Evolutionary conservation across 305 asterid species (phyloP).

Genomic region (Nicotiana rustica): DNA sequence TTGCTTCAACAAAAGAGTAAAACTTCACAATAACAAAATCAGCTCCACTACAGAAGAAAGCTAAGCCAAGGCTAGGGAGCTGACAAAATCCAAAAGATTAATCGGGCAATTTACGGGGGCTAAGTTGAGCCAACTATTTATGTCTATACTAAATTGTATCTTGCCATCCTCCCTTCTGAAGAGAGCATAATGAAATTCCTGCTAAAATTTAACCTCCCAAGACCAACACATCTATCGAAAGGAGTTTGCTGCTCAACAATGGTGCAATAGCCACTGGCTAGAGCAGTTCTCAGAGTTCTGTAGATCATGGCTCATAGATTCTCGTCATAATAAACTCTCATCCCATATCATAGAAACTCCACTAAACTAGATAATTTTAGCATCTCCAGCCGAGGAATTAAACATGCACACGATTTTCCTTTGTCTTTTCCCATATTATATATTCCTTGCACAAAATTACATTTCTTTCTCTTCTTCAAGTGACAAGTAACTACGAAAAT

Average conservation of each 20-base stretch:
- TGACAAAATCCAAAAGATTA: too few species aligned
- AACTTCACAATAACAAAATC: too few species aligned
- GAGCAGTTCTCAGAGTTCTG: neutral
- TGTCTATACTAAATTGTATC: neutral
- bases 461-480: constrained; percentile 26
- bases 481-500: neutral
- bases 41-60: too few species aligned
- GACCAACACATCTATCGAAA: constrained; percentile 16
- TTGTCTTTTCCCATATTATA: constrained; percentile 6
- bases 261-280: neutral
- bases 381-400: constrained; percentile 3
- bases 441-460: neutral
- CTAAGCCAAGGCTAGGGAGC: too few species aligned
- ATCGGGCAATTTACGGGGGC: too few species aligned
- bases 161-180: constrained; percentile 9
- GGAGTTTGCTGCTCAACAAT: constrained; percentile 7
- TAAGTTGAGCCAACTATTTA: neutral
- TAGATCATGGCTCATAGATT: constrained; percentile 4
- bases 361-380: neutral
- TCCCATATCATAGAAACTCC: neutral
- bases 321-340: neutral
- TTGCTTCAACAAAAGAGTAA: too few species aligned
- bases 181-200: neutral
- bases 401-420: neutral
- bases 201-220: neutral